Percentiles rank a stretch among this genome's conserved stretches.
Conservation (phyloP, 139 green algal genomes). For the Mychonastes homosphaera region DNA sequence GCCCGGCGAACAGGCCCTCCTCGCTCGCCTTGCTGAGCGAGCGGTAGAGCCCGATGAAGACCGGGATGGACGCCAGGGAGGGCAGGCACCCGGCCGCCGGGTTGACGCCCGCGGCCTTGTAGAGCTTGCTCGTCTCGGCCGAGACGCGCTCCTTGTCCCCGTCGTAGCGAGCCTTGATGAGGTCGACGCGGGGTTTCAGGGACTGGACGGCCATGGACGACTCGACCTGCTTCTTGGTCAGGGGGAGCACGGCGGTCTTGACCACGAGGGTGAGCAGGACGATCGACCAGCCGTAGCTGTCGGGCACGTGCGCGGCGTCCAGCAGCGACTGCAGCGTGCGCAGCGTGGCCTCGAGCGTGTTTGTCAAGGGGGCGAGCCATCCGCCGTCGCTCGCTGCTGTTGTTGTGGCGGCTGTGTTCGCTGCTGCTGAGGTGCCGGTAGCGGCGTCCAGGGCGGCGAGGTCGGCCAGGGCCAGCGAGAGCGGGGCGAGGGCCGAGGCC, state of each 20-base stretch:
- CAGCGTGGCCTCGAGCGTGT: constrained; percentile 40
- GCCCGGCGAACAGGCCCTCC: constrained; percentile 35
- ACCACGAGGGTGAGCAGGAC: constrained; percentile 61
- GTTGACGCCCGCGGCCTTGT: constrained; percentile 77
- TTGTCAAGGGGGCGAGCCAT: constrained; percentile 42
- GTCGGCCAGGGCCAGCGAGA: no score
- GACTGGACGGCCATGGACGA: constrained; percentile 59
- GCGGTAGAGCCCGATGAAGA: constrained; percentile 85
- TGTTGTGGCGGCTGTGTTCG: neutral
- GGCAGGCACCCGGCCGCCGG: constrained; percentile 78
- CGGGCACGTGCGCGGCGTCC: constrained; percentile 50
- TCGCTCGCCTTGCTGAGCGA: constrained; percentile 52
- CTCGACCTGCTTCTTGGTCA: constrained; percentile 77
- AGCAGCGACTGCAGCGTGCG: constrained; percentile 31
- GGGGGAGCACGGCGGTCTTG: constrained; percentile 50
- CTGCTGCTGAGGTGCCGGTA: neutral
- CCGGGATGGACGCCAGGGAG: constrained; percentile 79
- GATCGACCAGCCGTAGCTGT: constrained; percentile 72
- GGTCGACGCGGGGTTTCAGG: constrained; percentile 79
- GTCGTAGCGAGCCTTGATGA: constrained; percentile 79
- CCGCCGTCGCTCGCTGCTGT: constrained; percentile 23
- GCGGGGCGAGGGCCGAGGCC: no score
- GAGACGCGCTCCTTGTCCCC: constrained; percentile 74
- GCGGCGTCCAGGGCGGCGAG: no score
- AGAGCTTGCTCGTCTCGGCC: constrained; percentile 71